Base-by-base conservation (phyloP, 1,284 basidiomycete species). In the Leccinum solheimii region DNA sequence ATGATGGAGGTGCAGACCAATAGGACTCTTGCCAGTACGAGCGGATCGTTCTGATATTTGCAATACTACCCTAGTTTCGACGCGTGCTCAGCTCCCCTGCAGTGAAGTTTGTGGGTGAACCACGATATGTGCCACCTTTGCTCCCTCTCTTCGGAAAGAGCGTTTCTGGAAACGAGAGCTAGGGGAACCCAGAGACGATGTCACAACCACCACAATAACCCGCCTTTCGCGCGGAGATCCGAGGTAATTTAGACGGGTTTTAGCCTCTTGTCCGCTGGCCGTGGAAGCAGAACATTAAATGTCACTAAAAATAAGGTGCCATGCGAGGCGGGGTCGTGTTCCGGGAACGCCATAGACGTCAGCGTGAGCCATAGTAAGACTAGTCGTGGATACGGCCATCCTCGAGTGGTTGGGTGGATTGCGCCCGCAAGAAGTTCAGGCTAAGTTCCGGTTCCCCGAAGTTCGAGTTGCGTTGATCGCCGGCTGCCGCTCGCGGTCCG, bases 341-440 rank as follows among this genome's bases (percentile, higher is more conserved):
- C 61, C 45, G 65, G 49, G 43, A 30, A 52, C 40, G 38, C 58
- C 53, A 62, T 53, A 13, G 57, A 67, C 60, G 56, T 70, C 68
- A 59, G 49, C 19, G 43, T 13, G 49, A 26, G 16, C 49, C 36
- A 32, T 19, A 59, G 9, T 27, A 52, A 36, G 49, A n/a, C 50
- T 30, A 9, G 36, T 23, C 13, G 50, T 43, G 26, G 61, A 60
- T 51, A 56, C 49, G 50, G 49, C 23, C 56, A 69, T 59, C 58
- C 68, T 69, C 58, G 51, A 55, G 62, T 66, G 60, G 61, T 61
- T 61, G 49, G 50, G 56, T 56, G 59, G 52, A 32, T 54, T 26
- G 21, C 23, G 23, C 57, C 50, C 54, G 14, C 23, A 26, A 50
- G 10, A 21, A 9, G 21, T 26, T 50, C 49, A 50, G 14, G 49